Evolutionary conservation across 805 yeast genomes (phyloP), one percentile per base, ranked within the genome.

Genomic region (Candida taoyuanica): DNA sequence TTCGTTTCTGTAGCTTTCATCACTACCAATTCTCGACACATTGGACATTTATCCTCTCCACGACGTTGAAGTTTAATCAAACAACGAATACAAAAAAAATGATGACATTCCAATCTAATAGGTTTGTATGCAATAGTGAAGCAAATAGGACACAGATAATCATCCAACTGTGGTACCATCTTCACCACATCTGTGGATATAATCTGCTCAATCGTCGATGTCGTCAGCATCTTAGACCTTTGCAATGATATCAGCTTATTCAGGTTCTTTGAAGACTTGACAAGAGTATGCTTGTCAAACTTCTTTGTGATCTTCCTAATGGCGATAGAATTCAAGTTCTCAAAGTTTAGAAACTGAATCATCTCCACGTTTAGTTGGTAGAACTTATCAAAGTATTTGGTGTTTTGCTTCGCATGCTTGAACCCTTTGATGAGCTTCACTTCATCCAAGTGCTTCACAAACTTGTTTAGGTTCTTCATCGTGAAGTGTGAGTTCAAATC

Each of bases 81-180:
- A 49, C 93, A 83, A 33, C 89, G 61, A 3, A 83, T 76, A 55
- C 93, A 83, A 56, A 82, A 83, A 16, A 81, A 61, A 53, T 83
- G 93, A 1, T 71, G 71, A 56, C 93, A 83, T 8, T 58, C 61
- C 13, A 83, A 62, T 33, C 78, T 61, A 33, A 83, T 78, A 3
- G 93, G 93, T 50, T 81, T 80, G 60, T 71, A 83, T 0, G 88
- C 87, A 32, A 83, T 69, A 3, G 74, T 68, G 56, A 74, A 71
- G 54, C 93, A 83, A 8, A 83, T 76, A 1, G 89, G 86, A 53
- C 93, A 83, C 2, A 76, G 63, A 50, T 81, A 83, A 55, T 84
- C 91, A 34, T 83, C 89, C 5, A 84, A 60, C 55, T 81, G 89
- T 2, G 93, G 93, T 1, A 81, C 63, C 2, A 83, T 58, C 20